Evolutionary conservation across 2,329 filamentous ascomycete species (phyloP), one percentile per base, ranked within the genome.

Genomic region (Colletotrichum abscissum): DNA sequence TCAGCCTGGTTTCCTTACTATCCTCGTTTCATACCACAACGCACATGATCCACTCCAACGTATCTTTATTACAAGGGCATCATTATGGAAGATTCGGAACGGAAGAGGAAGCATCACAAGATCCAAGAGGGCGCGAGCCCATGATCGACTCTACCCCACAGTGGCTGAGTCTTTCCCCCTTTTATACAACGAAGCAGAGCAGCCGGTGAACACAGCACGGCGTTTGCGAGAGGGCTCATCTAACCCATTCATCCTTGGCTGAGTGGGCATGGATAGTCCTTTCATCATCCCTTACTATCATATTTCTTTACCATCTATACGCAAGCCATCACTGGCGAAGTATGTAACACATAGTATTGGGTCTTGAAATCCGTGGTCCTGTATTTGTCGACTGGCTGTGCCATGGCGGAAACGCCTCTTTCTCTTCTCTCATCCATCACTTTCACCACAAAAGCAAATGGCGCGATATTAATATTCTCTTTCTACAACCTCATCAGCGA

Each of bases 111-210:
- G 63, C 63, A 74, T 72, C 30, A 58, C 54, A 73, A 74, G 69
- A 67, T 64, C 16, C 28, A 73, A 74, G 69, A 68, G 59, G 72
- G 72, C 63, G 72, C 72, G 46, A 74, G 72, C 72, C 72, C 69
- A 68, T 67, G 63, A 19, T 24, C 26, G 30, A 33, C 66, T 63
- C 56, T 30, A 28, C 28, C 49, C 11, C n/a, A 42, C n/a, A 28
- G 22, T 55, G 42, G 30, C 30, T n/a, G 64, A 67, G 64, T 33
- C 19, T 24, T 8, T 30, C 9, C 24, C 52, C 24, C 33, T 42
- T 63, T 9, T 19, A 19, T n/a, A 30, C 26, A 35, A 58, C 30
- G 35, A 62, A 67, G 42, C 63, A 74, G 59, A 55, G 24, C 57
- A 67, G 68, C 72, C 59, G 69, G 72, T 59, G 46, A 35, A 52